Conservation (phyloP, 2,329 filamentous ascomycete genomes). For the Fusarium sp. region DNA sequence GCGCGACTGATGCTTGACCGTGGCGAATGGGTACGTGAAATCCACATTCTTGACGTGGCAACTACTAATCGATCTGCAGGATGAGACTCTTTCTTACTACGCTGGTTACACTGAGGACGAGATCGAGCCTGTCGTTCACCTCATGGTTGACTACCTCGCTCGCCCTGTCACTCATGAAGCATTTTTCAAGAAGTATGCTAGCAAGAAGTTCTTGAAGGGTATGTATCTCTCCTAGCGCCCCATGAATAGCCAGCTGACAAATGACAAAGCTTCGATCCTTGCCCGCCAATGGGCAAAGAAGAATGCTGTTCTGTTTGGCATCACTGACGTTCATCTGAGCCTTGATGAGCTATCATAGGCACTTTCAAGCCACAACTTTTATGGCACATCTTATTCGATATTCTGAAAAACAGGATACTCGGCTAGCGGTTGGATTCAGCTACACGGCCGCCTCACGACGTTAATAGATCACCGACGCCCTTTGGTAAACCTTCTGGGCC, state of each 20-base stretch:
- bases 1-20: constrained; percentile 89
- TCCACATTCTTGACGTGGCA: neutral
- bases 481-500: constrained; percentile 35
- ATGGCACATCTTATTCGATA: constrained; percentile 25
- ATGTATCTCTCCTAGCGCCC: constrained; percentile 50
- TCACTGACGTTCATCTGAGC: constrained; percentile 59
- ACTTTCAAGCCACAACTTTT: constrained; percentile 10
- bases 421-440: constrained; percentile 45
- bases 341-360: constrained; percentile 59
- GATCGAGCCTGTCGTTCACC: constrained; percentile 87
- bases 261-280: constrained; percentile 79
- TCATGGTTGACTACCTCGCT: constrained; percentile 97
- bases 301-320: constrained; percentile 68
- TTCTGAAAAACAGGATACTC: constrained; percentile 44
- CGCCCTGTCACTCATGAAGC: constrained; percentile 92
- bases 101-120: constrained; percentile 93
- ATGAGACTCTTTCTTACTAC: constrained; percentile 88
- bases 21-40: constrained; percentile 83
- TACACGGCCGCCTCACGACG: constrained; percentile 46
- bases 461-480: constrained; percentile 47
- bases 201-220: constrained; percentile 99
- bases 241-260: constrained; percentile 25
- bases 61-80: constrained; percentile 60
- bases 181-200: constrained; percentile 99
- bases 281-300: constrained; percentile 94